A percentile compares a stretch with the other conserved stretches of the same genome.
phyloP scores from a whole-genome alignment of 2,329 filamentous ascomycete genomes.

The Fusarium neocosmosporiellum region DNA sequence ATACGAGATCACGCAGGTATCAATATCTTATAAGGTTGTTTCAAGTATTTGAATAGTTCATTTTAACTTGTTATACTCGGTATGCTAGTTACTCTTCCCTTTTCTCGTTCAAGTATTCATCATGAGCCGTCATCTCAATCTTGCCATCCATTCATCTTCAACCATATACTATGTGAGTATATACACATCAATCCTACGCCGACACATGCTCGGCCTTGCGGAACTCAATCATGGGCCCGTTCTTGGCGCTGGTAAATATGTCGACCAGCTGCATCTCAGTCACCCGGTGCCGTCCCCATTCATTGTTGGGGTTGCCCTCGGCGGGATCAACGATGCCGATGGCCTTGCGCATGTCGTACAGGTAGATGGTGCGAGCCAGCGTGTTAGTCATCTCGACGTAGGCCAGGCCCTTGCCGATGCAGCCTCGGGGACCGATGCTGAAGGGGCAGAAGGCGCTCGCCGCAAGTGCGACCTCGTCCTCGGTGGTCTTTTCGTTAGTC shows the following conservation, averaged over 20 bases:
- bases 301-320: slow-evolving; percentile 60
- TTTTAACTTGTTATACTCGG: not conserved
- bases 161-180: slow-evolving; percentile 2
- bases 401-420: slow-evolving; percentile 77
- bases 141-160: not conserved
- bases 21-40: not conserved
- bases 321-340: slow-evolving; percentile 62
- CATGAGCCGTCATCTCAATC: not conserved
- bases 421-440: slow-evolving; percentile 75
- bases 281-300: slow-evolving; percentile 65
- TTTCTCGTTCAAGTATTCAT: not conserved
- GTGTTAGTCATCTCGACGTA: slow-evolving; percentile 75
- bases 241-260: slow-evolving; percentile 79
- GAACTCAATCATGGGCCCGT: slow-evolving; percentile 77
- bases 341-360: slow-evolving; percentile 69
- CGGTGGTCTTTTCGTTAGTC: slow-evolving; percentile 54
- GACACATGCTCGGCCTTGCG: slow-evolving; percentile 42
- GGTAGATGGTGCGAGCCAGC: slow-evolving; percentile 68
- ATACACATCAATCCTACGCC: slow-evolving; percentile 1
- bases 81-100: not conserved
- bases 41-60: not conserved
- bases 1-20: too few relatives aligned
- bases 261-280: slow-evolving; percentile 77
- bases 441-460: slow-evolving; percentile 81
- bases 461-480: slow-evolving; percentile 65